Percentiles rank a stretch among this genome's conserved stretches.
Evolutionary conservation across 2,329 filamentous ascomycete genomes (phyloP).

Genomic region (Dactylella cylindrospora): DNA sequence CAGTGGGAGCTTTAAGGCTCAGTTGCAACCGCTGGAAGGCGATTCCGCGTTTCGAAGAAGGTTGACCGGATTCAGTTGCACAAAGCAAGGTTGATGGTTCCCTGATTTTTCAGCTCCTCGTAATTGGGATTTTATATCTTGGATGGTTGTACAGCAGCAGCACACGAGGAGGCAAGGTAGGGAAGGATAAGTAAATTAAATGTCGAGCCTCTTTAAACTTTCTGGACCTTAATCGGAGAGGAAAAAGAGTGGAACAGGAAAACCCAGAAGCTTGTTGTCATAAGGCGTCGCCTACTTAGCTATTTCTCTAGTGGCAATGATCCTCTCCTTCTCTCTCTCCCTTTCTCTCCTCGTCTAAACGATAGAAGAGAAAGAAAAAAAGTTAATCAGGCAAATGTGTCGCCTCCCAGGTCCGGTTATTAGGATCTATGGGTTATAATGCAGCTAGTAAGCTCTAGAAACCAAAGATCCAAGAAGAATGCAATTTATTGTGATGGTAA

Average conservation of each 20-base stretch:
- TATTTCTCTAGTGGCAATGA: too few species aligned
- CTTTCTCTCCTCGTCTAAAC: too few species aligned
- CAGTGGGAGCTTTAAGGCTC: too few species aligned
- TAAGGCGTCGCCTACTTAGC: neutral
- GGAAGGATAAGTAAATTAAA: slow-evolving; percentile 4
- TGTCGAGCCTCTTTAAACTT: too few species aligned
- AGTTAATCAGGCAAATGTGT: slow-evolving; percentile 16
- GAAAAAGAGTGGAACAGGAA: slow-evolving; percentile 1
- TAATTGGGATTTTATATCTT: too few species aligned
- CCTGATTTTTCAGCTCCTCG: too few species aligned
- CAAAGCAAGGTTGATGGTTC: too few species aligned
- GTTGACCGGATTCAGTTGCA: neutral
- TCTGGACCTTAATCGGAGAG: neutral
- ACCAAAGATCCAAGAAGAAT: too few species aligned
- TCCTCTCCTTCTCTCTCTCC: too few species aligned
- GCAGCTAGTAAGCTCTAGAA: neutral
- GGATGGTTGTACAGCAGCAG: slow-evolving; percentile 16
- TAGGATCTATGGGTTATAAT: neutral
- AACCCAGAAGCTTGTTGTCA: neutral
- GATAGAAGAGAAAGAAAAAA: slow-evolving; percentile 9
- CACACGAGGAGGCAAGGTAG: neutral
- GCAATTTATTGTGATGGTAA: too few species aligned
- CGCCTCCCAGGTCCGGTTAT: slow-evolving; percentile 39
- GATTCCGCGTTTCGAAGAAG: too few species aligned
- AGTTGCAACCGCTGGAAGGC: neutral